Conservation (phyloP, 169 alveolate species). For the Perkinsus chesapeaki region DNA sequence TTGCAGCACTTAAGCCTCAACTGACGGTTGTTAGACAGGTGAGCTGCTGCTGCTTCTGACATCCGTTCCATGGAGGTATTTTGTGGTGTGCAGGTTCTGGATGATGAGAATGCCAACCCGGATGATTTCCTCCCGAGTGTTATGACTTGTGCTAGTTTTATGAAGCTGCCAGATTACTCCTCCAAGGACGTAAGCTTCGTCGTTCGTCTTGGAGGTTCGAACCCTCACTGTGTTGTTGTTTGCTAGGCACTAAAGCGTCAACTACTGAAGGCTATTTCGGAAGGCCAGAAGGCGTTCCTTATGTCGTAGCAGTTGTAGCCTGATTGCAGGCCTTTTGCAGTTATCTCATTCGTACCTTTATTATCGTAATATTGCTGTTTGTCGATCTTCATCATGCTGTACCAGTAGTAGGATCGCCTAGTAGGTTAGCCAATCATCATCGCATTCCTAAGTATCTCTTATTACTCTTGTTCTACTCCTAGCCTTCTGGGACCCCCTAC, state of each 20-base stretch:
- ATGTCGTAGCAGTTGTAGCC: conserved; percentile 47
- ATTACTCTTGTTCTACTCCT: neutral
- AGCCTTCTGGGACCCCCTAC: neutral
- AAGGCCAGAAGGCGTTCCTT: conserved; percentile 74
- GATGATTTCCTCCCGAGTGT: conserved; percentile 78
- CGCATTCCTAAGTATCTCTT: neutral
- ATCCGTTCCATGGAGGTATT: neutral
- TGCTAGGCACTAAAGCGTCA: conserved; percentile 41
- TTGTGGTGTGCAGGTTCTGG: neutral
- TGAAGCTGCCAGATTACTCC: conserved; percentile 85
- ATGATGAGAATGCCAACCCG: conserved; percentile 8
- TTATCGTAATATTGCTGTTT: neutral
- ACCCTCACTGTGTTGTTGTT: neutral
- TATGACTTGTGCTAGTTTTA: conserved; percentile 88
- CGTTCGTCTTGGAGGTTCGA: neutral
- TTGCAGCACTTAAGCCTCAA: conserved; percentile 73
- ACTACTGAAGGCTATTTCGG: conserved; percentile 75
- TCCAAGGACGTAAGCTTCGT: conserved; percentile 44
- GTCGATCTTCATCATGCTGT: neutral
- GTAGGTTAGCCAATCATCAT: neutral
- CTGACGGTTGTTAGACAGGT: conserved; percentile 44
- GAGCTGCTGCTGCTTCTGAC: neutral
- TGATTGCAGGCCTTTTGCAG: neutral
- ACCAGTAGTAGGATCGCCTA: neutral
- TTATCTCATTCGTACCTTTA: neutral